Conservation (phyloP, 1,284 basidiomycete species). For the Ganoderma leucocontextum region DNA sequence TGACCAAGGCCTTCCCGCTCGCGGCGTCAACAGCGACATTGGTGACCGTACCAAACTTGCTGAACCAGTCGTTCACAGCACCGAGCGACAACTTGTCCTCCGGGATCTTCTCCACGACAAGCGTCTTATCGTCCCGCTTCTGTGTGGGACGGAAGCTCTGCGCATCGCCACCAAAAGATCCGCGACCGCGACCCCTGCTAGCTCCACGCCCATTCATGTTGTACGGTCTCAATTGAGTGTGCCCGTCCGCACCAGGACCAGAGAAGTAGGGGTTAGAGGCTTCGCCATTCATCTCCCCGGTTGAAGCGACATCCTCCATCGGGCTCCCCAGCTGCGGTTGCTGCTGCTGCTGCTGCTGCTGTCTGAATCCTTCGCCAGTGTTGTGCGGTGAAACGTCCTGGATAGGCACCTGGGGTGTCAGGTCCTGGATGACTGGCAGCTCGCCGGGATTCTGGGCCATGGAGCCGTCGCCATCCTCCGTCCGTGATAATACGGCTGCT, state of each 20-base stretch:
- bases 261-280: slow-evolving; percentile 19
- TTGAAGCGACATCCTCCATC: slow-evolving; percentile 20
- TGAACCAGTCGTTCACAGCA: slow-evolving; percentile 89
- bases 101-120: slow-evolving; percentile 96
- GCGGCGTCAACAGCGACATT: slow-evolving; percentile 87
- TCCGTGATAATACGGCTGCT: slow-evolving; percentile 63
- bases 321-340: background rate
- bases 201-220: slow-evolving; percentile 38
- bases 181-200: slow-evolving; percentile 47
- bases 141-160: slow-evolving; percentile 67
- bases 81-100: slow-evolving; percentile 82
- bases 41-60: slow-evolving; percentile 91
- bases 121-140: slow-evolving; percentile 80
- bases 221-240: slow-evolving; percentile 28
- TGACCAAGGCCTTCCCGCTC: slow-evolving; percentile 85
- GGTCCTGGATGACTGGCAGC: slow-evolving; percentile 80
- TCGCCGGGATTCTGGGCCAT: slow-evolving; percentile 62
- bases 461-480: slow-evolving; percentile 55
- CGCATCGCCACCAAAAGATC: slow-evolving; percentile 67
- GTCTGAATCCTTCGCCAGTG: slow-evolving; percentile 23
- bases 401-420: slow-evolving; percentile 63
- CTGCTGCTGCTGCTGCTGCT: slow-evolving; percentile 13
- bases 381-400: slow-evolving; percentile 37
- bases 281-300: slow-evolving; percentile 17
- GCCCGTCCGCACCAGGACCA: slow-evolving; percentile 24